Percentiles rank a stretch among this genome's conserved stretches.
Conservation (phyloP, 2,329 filamentous ascomycete genomes). For the Penicillium sp. region DNA sequence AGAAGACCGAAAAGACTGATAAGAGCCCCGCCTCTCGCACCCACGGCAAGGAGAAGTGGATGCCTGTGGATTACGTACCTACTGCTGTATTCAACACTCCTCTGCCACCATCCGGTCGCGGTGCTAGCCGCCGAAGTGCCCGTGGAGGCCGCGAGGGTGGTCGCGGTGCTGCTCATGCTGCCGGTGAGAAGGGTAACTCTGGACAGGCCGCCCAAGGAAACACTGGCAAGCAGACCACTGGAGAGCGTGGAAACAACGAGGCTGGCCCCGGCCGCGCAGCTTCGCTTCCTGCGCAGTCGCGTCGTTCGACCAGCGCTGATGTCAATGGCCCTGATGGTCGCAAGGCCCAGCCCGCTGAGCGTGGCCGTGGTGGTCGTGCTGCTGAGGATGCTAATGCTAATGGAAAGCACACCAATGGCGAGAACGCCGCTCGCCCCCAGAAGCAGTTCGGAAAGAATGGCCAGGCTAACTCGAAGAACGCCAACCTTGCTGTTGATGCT, state of each 20-base stretch:
- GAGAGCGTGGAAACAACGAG: conserved; percentile 42
- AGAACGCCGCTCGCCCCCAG: conserved; percentile 35
- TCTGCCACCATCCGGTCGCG: conserved; percentile 54
- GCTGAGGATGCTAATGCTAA: conserved; percentile 34
- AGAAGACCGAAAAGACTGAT: conserved; percentile 63
- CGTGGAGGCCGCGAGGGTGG: conserved; percentile 59
- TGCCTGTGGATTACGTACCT: conserved; percentile 79
- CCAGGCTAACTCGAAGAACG: conserved; percentile 33
- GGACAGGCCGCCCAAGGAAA: conserved; percentile 32
- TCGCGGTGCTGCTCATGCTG: conserved; percentile 48
- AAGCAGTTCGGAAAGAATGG: conserved; percentile 42
- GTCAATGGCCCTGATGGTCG: conserved; percentile 35
- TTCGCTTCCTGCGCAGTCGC: conserved; percentile 44
- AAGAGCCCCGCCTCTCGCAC: conserved; percentile 62
- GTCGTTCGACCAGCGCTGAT: conserved; percentile 42
- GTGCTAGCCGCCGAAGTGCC: conserved; percentile 59
- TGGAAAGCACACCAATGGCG: conserved; percentile 34
- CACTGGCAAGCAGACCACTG: conserved; percentile 34
- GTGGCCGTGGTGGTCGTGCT: conserved; percentile 36
- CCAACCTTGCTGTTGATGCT: conserved; percentile 36
- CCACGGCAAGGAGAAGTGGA: conserved; percentile 81
- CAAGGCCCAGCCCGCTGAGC: conserved; percentile 38
- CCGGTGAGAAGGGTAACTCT: conserved; percentile 40
- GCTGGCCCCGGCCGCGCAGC: conserved; percentile 41
- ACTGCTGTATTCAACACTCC: conserved; percentile 86